Conservation (phyloP, 805 yeast species). For the Hanseniaspora clermontiae region DNA sequence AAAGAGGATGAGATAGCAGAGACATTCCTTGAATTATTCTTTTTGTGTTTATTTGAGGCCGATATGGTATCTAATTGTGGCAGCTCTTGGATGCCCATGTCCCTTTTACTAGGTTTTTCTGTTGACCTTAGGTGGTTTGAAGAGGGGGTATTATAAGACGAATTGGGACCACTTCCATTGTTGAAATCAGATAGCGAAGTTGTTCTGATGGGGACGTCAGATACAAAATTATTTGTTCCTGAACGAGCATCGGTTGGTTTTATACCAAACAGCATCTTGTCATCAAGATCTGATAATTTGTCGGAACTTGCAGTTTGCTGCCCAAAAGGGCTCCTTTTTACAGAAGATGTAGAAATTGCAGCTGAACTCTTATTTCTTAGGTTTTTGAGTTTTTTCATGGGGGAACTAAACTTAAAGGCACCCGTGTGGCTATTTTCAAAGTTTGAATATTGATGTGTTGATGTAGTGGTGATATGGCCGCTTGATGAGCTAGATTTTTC, state of each 20-base stretch:
- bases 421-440: not conserved
- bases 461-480: not conserved
- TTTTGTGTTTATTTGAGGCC: no score
- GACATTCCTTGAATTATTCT: not conserved
- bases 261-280: not conserved
- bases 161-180: conserved; percentile 23
- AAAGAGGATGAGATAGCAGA: not conserved
- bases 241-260: not conserved
- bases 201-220: not conserved
- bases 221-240: not conserved
- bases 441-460: not conserved
- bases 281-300: not conserved
- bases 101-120: not conserved
- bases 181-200: conserved; percentile 9
- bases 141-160: conserved; percentile 18
- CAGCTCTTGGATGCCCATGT: not conserved
- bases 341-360: not conserved
- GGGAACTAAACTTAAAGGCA: not conserved
- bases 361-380: not conserved
- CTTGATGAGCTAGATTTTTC: not conserved
- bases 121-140: not conserved
- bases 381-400: not conserved
- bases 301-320: not conserved
- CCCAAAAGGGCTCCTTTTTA: not conserved
- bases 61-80: not conserved